phyloP scores from a whole-genome alignment of 2,329 filamentous ascomycete species.

The Microdochium bolleyi region DNA sequence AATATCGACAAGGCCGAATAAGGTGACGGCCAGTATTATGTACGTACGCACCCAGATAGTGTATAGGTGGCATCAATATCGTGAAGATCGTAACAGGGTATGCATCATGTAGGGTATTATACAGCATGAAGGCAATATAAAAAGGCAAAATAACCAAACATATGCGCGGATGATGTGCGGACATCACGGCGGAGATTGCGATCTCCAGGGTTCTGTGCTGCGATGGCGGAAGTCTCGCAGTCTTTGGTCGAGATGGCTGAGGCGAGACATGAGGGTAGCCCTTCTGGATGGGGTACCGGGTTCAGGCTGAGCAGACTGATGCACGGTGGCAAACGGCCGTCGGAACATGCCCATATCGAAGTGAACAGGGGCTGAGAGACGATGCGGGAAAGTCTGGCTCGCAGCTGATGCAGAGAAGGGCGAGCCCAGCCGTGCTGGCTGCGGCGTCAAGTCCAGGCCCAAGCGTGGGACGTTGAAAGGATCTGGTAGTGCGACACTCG shows the following conservation, averaged over 20 bases:
- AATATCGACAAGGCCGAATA: constrained; percentile 5
- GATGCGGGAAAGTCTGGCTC: constrained; percentile 55
- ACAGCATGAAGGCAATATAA: constrained; percentile 12
- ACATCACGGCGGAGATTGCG: constrained; percentile 40
- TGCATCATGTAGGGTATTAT: constrained; percentile 1
- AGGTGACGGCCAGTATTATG: constrained; percentile 1
- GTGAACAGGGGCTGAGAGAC: constrained; percentile 37
- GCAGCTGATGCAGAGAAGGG: constrained; percentile 43
- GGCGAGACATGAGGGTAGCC: constrained; percentile 38
- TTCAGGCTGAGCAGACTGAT: constrained; percentile 31
- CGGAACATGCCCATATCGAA: constrained; percentile 36
- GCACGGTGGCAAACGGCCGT: constrained; percentile 50
- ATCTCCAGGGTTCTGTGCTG: constrained; percentile 28
- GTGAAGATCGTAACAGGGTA: constrained; percentile 5
- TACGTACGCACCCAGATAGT: constrained; percentile 1
- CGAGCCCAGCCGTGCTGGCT: constrained; percentile 47
- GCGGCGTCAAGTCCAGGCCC: constrained; percentile 20
- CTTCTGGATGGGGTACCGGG: constrained; percentile 22
- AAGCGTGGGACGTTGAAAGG: constrained; percentile 13
- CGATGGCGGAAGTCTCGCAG: constrained; percentile 45
- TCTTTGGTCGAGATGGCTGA: constrained; percentile 51
- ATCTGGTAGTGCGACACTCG: constrained; percentile 1
- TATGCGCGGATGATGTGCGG: not conserved
- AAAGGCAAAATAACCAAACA: constrained; percentile 1
- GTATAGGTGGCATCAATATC: constrained; percentile 4